These are phyloP conservation scores for Saccharomycopsis sp. DNA, from an alignment of 805 yeast species.

Conservation along the genomic window DNA sequence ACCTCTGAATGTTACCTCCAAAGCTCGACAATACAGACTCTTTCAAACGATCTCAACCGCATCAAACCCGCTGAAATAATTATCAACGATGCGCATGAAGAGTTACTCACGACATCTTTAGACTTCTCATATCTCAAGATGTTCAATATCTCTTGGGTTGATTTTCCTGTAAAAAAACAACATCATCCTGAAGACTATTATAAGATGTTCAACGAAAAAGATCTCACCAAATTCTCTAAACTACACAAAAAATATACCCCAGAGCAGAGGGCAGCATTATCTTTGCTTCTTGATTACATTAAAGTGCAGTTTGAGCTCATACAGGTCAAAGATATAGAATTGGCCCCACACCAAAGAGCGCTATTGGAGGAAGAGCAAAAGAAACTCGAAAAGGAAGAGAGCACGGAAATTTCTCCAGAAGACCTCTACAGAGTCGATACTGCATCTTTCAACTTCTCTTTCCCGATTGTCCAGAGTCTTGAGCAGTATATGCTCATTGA, in stretches of 20 bases:
- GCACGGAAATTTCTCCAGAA: not conserved
- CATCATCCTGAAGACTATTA: constrained; percentile 51
- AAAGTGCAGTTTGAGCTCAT: constrained; percentile 12
- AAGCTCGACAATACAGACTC: constrained; percentile 48
- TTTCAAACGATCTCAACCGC: constrained; percentile 68
- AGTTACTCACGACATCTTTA: constrained; percentile 7
- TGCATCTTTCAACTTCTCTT: constrained; percentile 43
- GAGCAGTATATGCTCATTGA: constrained; percentile 67
- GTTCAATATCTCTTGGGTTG: constrained; percentile 12
- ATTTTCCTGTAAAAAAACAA: not conserved
- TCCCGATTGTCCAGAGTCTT: constrained; percentile 55
- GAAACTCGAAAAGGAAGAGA: not conserved
- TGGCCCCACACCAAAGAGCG: not conserved
- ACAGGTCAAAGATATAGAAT: constrained; percentile 3
- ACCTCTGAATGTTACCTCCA: constrained; percentile 75
- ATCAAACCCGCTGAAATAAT: constrained; percentile 78
- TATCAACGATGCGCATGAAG: constrained; percentile 41
- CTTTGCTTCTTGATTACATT: constrained; percentile 13
- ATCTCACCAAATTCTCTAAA: not conserved
- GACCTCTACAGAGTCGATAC: constrained; percentile 2
- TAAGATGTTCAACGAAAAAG: constrained; percentile 17
- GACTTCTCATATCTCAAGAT: constrained; percentile 1
- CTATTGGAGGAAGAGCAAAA: not conserved
- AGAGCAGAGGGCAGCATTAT: constrained; percentile 4
- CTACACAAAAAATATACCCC: not conserved